Base-by-base conservation (phyloP, 768 basidiomycete species). In the Boletus edulis region DNA sequence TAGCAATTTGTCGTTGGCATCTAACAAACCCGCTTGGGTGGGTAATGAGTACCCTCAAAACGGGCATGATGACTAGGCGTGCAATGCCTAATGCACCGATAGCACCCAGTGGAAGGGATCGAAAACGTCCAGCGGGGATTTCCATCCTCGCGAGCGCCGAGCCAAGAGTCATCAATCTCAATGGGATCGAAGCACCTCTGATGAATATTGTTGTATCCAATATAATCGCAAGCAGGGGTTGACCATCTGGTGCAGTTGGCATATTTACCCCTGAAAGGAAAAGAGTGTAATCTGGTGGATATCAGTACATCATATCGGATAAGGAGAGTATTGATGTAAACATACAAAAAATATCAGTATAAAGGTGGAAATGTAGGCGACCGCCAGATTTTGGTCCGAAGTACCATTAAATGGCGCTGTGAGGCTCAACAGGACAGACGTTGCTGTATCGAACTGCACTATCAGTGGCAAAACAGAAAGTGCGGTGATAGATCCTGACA, bases 141-240 rank as follows among this genome's bases (percentile, higher is more conserved):
- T 76, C 71, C 55, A 90, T 60, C 34, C 82, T 74, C 0, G 86
- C 86, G 4, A 89, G 69, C 0, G 83, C 82, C 5, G 82, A 82
- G 0, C 87, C 87, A 5, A 89, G 73, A 6, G 79, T 82, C 12
- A 85, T 75, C 11, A 89, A 66, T 2, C 84, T 84, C 2, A 87
- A 60, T 0, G 87, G 87, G 0, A 89, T 81, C 4, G 81, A 80
- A 1, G 85, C 85, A 2, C 67, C 78, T 1, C 87, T 84, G 38
- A 87, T 74, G 60, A 89, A 88, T 1, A 71, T 67, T 0, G 80
- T 69, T 0, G 81, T 79, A 50, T 86, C 81, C 50, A 84, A 61
- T 37, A 89, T 42, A 56, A 89, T 78, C 0, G 82, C 77, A n/a
- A 89, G 79, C 0, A 86, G 86, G 2, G 87, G 86, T 55, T 80